Evolutionary conservation across 225 moss, liverwort and hornwort genomes (phyloP).

Genomic region (Physcomitrellopsis africana): DNA sequence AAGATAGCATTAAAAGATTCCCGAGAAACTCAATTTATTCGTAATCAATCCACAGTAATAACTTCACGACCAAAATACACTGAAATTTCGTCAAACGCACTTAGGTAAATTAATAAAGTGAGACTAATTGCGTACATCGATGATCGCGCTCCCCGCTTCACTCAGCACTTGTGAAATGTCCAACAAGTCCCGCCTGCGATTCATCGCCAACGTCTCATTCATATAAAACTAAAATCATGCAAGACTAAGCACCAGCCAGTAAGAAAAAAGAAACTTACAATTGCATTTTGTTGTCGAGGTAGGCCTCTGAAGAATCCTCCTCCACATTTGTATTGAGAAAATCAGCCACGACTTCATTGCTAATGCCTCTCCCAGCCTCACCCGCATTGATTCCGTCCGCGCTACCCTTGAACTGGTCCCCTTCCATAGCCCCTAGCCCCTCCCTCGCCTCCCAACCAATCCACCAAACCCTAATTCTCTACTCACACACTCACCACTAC

Average conservation of each 20-base stretch:
- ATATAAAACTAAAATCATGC: slow-evolving; percentile 1
- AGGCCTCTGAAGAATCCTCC: slow-evolving; percentile 44
- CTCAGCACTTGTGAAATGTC: slow-evolving; percentile 80
- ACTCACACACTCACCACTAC: too few relatives aligned
- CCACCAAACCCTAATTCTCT: slow-evolving; percentile 31
- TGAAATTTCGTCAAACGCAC: neutral
- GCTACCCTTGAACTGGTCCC: neutral
- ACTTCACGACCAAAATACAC: slow-evolving; percentile 14
- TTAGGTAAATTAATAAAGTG: neutral
- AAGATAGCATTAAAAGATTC: neutral
- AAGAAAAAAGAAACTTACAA: slow-evolving; percentile 31
- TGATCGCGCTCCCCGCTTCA: slow-evolving; percentile 95
- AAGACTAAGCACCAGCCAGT: neutral
- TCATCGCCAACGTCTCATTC: slow-evolving; percentile 17
- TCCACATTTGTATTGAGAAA: slow-evolving; percentile 43
- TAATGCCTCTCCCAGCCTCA: slow-evolving; percentile 16
- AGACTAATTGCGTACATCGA: slow-evolving; percentile 61
- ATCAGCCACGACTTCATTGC: slow-evolving; percentile 43
- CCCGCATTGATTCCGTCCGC: slow-evolving; percentile 22
- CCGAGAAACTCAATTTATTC: neutral
- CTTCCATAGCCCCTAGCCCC: slow-evolving; percentile 14
- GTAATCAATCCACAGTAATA: neutral
- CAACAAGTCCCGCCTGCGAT: slow-evolving; percentile 77
- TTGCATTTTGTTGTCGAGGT: slow-evolving; percentile 61
- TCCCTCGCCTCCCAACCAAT: slow-evolving; percentile 21